Base-by-base conservation (phyloP, 1,284 basidiomycete species). In the Papiliotrema fonsecae region DNA sequence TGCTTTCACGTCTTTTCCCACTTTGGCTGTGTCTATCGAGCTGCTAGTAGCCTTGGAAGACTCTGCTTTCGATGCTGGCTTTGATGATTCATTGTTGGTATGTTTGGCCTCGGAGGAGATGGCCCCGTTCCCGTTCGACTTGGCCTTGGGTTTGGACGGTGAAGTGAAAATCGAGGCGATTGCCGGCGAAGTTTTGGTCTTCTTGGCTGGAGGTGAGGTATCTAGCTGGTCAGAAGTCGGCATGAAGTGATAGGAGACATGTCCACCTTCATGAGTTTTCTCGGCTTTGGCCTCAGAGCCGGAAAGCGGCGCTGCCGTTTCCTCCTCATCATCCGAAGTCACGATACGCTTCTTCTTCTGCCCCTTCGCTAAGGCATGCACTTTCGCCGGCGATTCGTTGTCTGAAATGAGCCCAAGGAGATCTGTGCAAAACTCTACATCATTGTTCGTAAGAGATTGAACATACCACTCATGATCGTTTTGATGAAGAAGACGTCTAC, bases 281-380 rank as follows among this genome's bases (percentile, higher is more conserved):
- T n/a, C n/a, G n/a, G n/a, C n/a, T n/a, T n/a, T n/a, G n/a, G n/a
- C n/a, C n/a, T n/a, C n/a, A n/a, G n/a, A n/a, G n/a, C n/a, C n/a
- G n/a, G n/a, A n/a, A n/a, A n/a, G n/a, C n/a, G n/a, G n/a, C n/a
- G n/a, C n/a, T 22, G 27, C 39, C 24, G 50, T 52, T 27, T 74
- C 76, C 24, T 71, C 75, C 50, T 85, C 84, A 25, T 85, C 81
- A 50, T 87, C 85, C 0, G 84, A 86, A 36, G 81, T 77, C 4
- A 84, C 62, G 31, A 86, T 74, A 42, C 81, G 78, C 53, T 83
- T 76, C 63, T 79, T 81, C 73, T 86, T 85, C 6, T 67, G 50
- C 39, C 43, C 42, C 19, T 49, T 44, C 14, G 42, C 16, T 19
- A n/a, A n/a, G 14, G 16, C 38, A 13, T 47, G 41, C 9, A 37